These are phyloP conservation scores for Fallopia convolvulus DNA, from an alignment of 148 eudicot species.

Conservation along the genomic window DNA sequence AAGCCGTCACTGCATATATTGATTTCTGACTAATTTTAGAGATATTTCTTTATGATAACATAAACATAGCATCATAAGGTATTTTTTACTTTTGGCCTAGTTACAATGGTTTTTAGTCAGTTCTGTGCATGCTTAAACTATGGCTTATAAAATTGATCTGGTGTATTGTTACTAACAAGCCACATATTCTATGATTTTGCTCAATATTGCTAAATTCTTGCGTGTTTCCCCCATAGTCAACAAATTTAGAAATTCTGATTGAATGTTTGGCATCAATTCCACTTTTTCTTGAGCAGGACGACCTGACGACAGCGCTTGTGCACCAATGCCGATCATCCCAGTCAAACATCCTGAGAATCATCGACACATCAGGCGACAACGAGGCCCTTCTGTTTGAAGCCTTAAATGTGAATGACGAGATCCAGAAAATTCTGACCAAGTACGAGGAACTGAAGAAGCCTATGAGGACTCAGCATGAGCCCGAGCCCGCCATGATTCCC, in stretches of 20 bases:
- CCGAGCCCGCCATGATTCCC: slow-evolving; percentile 88
- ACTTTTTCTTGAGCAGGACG: slow-evolving; percentile 50
- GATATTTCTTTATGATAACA: neutral
- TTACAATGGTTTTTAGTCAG: neutral
- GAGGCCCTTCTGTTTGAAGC: slow-evolving; percentile 97
- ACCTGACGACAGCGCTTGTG: slow-evolving; percentile 73
- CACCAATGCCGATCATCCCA: slow-evolving; percentile 82
- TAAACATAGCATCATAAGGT: neutral
- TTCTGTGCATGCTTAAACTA: neutral
- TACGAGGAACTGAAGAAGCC: slow-evolving; percentile 74
- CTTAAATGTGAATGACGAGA: slow-evolving; percentile 85
- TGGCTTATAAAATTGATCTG: neutral
- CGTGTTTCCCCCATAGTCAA: neutral
- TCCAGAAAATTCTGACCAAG: slow-evolving; percentile 71
- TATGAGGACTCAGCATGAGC: slow-evolving; percentile 32
- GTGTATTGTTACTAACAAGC: neutral
- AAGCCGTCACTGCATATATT: too few relatives aligned
- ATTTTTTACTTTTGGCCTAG: neutral
- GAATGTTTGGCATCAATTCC: neutral
- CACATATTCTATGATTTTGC: neutral
- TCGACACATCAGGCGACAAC: slow-evolving; percentile 77
- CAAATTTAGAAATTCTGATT: neutral
- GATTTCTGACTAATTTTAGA: neutral
- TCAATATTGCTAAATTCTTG: neutral
- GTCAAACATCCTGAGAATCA: slow-evolving; percentile 60